phyloP scores from a whole-genome alignment of 2,329 filamentous ascomycete genomes.

The Coniella vitis region DNA sequence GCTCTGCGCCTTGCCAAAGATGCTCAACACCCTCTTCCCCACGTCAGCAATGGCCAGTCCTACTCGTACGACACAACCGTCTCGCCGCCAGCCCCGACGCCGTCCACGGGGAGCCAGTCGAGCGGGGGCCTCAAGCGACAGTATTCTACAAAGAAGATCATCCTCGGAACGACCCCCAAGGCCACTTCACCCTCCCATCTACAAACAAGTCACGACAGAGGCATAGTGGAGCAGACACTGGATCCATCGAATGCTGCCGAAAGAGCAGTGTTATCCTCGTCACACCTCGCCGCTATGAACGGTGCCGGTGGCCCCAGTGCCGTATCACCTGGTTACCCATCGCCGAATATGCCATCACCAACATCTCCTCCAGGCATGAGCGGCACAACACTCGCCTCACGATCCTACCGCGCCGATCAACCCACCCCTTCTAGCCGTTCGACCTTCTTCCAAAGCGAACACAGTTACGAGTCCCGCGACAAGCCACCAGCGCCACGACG shows the following conservation, averaged over 20 bases:
- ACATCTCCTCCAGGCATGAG: constrained; percentile 56
- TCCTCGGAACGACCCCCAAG: constrained; percentile 66
- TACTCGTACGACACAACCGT: constrained; percentile 48
- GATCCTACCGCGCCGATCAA: constrained; percentile 53
- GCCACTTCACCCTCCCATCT: constrained; percentile 68
- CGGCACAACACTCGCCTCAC: constrained; percentile 48
- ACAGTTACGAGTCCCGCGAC: constrained; percentile 31
- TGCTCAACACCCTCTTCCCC: constrained; percentile 77
- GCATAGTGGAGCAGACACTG: constrained; percentile 55
- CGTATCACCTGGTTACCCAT: constrained; percentile 50
- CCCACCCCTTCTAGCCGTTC: constrained; percentile 47
- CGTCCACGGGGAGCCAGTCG: constrained; percentile 42
- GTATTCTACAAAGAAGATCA: constrained; percentile 69
- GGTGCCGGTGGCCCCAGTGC: constrained; percentile 46
- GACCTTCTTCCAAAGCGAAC: constrained; percentile 48
- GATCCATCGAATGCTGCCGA: constrained; percentile 65
- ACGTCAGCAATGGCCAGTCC: constrained; percentile 31
- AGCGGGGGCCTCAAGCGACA: constrained; percentile 58
- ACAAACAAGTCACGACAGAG: constrained; percentile 61
- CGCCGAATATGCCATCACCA: constrained; percentile 63
- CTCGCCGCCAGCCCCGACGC: constrained; percentile 52
- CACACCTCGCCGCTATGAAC: constrained; percentile 65
- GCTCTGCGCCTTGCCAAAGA: constrained; percentile 89
- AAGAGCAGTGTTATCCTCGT: constrained; percentile 59
- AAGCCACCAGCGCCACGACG: constrained; percentile 43